Conservation (phyloP, 2,329 filamentous ascomycete species). For the Colletotrichum eleusines region DNA sequence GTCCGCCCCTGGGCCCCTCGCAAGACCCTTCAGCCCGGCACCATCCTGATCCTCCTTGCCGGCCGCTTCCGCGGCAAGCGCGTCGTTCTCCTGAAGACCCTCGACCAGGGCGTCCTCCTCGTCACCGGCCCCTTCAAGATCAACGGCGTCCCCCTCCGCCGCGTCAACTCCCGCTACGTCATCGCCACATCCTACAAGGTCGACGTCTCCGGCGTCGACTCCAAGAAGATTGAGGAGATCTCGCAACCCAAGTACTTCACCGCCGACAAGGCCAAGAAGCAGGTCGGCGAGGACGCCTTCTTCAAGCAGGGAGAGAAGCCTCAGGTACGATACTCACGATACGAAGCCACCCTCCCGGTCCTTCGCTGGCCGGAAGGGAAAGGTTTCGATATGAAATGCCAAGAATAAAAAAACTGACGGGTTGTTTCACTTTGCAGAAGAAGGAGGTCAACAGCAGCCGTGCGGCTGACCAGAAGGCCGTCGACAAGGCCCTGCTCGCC, state of each 20-base stretch:
- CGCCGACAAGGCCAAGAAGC: conserved; percentile 93
- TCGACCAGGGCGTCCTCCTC: conserved; percentile 97
- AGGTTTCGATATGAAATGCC: too few species aligned
- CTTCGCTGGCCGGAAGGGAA: background rate
- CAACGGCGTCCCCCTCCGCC: conserved; percentile 97
- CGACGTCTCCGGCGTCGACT: conserved; percentile 86
- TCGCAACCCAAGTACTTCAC: conserved; percentile 91
- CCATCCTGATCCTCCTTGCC: conserved; percentile 98
- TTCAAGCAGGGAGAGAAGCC: conserved; percentile 99
- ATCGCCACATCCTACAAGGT: conserved; percentile 91
- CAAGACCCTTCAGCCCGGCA: conserved; percentile 90
- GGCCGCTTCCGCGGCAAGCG: conserved; percentile 99
- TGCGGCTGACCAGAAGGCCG: conserved; percentile 96
- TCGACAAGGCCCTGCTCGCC: conserved; percentile 95
- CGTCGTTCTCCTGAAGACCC: conserved; percentile 97
- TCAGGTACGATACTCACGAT: conserved; percentile 73
- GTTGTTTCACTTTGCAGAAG: conserved; percentile 74
- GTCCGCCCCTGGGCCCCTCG: conserved; percentile 89
- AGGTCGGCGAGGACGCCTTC: conserved; percentile 98
- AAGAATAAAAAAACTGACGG: conserved; percentile 44
- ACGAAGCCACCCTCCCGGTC: background rate
- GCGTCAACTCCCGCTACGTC: conserved; percentile 93
- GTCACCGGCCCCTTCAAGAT: conserved; percentile 99
- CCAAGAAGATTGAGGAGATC: conserved; percentile 87
- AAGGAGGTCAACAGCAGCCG: conserved; percentile 94